Evolutionary conservation across 2,329 filamentous ascomycete genomes (phyloP), one percentile per base, ranked within the genome.

Genomic region (Coniochaeta sp.): DNA sequence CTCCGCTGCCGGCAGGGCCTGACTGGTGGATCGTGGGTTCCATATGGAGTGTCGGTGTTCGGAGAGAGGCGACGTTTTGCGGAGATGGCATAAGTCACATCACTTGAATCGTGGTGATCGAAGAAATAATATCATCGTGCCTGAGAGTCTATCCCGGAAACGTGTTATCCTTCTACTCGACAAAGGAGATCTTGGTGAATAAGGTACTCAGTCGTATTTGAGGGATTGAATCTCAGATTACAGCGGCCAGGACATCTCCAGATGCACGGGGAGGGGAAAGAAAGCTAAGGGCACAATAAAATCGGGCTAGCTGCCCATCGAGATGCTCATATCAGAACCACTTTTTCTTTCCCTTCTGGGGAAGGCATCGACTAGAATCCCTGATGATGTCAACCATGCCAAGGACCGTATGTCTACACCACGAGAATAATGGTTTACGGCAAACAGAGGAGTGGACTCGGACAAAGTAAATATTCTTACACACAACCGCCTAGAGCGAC

Each of bases 401-500:
- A 42, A 10, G n/a, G n/a, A n/a, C n/a, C n/a, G n/a, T n/a, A n/a
- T n/a, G n/a, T n/a, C n/a, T 19, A 42, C 19, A n/a, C 38, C 12
- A 40, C 36, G 36, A 7, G 38, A 42, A 5, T n/a, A 19, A n/a
- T 40, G 4, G 4, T 17, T 22, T 14, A 24, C 42, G 24, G 42
- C 4, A 24, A 10, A 22, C n/a, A 47, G 42, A 9, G 19, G 9
- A 22, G 42, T 47, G 10, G 10, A 26, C 24, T 28, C 5, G 24
- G 26, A 52, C 47, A 52, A 52, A 52, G 47, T 28, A 52, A 52
- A 52, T 52, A 52, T 52, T 52, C 47, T 30, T 52, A 52, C 47
- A 52, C 47, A 12, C n/a, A n/a, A n/a, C 12, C 47, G 47, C 47
- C 47, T 30, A 52, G 4, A 17, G 47, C 47, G 47, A 52, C 47